These are phyloP conservation scores for Tulasnella sp. DNA, from an alignment of 768 basidiomycete species.

Conservation along the genomic window DNA sequence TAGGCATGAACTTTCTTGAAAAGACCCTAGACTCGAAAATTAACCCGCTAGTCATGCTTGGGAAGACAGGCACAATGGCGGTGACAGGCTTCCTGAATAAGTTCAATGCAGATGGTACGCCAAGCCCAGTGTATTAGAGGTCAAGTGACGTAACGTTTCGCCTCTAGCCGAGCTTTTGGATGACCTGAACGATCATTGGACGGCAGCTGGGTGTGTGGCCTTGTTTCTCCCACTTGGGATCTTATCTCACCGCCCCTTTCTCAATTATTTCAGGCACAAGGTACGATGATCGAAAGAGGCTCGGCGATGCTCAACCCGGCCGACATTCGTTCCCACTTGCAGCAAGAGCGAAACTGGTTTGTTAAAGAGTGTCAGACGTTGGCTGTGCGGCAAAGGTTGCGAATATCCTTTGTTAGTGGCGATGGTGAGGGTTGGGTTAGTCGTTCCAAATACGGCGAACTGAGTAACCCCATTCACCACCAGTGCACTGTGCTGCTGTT, in stretches of 20 bases:
- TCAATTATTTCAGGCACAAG: constrained; percentile 2
- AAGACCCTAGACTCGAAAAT: constrained; percentile 68
- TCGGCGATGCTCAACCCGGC: neutral
- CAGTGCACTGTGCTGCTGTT: constrained; percentile 78
- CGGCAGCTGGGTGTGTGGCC: constrained; percentile 5
- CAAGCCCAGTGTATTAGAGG: neutral
- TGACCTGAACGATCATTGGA: constrained; percentile 51
- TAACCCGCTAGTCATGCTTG: constrained; percentile 78
- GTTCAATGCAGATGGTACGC: constrained; percentile 64
- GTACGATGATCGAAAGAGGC: neutral
- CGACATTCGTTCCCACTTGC: constrained; percentile 5
- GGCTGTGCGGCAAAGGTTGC: constrained; percentile 55
- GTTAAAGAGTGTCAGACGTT: constrained; percentile 73
- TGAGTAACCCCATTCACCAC: neutral
- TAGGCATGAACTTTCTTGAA: constrained; percentile 72
- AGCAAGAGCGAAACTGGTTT: constrained; percentile 90
- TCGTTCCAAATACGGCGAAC: neutral
- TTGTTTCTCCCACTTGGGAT: neutral
- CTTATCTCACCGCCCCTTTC: constrained; percentile 2
- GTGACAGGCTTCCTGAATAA: constrained; percentile 79
- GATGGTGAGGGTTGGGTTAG: constrained; percentile 49
- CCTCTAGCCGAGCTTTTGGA: constrained; percentile 77
- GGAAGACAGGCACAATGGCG: constrained; percentile 50
- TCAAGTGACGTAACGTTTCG: constrained; percentile 29
- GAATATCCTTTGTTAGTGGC: constrained; percentile 84